phyloP scores from a whole-genome alignment of 2,329 filamentous ascomycete species.

The Biscogniauxia sp. region DNA sequence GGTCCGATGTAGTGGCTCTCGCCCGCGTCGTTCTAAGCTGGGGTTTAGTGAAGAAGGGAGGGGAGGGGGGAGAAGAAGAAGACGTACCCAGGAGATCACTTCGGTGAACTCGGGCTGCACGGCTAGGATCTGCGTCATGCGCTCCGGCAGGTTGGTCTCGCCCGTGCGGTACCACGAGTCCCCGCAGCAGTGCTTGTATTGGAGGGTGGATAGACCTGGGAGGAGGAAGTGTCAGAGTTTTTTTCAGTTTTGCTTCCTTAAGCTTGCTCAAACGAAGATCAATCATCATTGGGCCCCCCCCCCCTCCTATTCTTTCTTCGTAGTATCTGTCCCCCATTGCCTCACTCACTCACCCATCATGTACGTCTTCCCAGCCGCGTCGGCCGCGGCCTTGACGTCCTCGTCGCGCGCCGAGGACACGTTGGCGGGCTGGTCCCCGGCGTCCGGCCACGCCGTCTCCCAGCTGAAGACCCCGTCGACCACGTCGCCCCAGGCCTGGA shows the following conservation, averaged over 20 bases:
- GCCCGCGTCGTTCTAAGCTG: conserved; percentile 33
- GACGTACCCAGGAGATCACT: conserved; percentile 32
- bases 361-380: conserved; percentile 31
- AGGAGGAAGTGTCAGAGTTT: background rate
- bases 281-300: no score
- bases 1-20: conserved; percentile 38
- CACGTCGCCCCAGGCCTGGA: conserved; percentile 30
- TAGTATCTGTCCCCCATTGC: no score
- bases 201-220: conserved; percentile 29
- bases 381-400: conserved; percentile 21
- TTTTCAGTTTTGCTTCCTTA: conserved; percentile 3
- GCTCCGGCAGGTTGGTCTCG: conserved; percentile 34
- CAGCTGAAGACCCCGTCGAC: conserved; percentile 38
- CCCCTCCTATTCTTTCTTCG: no score
- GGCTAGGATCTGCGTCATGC: conserved; percentile 36
- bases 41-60: background rate
- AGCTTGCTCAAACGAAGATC: no score
- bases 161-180: conserved; percentile 33
- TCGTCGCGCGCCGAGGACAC: conserved; percentile 26
- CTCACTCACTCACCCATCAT: conserved; percentile 27
- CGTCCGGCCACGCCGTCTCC: conserved; percentile 37
- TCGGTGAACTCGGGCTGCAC: conserved; percentile 33
- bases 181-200: conserved; percentile 34
- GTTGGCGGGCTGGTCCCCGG: conserved; percentile 24
- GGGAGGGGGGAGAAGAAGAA: background rate